phyloP scores from a whole-genome alignment of 1,284 basidiomycete genomes.

The Gymnopus androsaceus region DNA sequence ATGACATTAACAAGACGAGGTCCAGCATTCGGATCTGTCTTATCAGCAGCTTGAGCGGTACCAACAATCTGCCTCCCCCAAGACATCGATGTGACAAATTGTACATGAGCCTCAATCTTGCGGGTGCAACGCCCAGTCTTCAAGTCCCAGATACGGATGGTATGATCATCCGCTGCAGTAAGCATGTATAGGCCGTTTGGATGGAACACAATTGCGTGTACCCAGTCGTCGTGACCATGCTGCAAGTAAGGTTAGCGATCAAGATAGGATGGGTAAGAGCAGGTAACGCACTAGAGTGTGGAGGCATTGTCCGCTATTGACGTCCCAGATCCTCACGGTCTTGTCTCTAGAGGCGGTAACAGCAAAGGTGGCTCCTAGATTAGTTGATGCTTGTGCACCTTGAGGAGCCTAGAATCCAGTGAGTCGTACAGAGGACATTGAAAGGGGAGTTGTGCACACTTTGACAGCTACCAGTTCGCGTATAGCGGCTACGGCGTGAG shows the following conservation, averaged over 20 bases:
- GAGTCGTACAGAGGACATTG: not conserved
- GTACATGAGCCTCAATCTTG: constrained; percentile 70
- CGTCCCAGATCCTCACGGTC: constrained; percentile 74
- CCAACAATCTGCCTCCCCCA: constrained; percentile 60
- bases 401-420: constrained; percentile 14
- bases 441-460: constrained; percentile 22
- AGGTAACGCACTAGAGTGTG: constrained; percentile 55
- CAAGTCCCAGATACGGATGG: constrained; percentile 78
- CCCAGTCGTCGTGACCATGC: constrained; percentile 73
- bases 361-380: constrained; percentile 42
- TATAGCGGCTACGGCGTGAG: constrained; percentile 53
- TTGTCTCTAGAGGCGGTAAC: constrained; percentile 76
- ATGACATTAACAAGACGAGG: constrained; percentile 62
- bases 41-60: constrained; percentile 33
- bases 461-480: constrained; percentile 55
- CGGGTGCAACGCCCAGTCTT: constrained; percentile 65
- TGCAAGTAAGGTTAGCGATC: constrained; percentile 22
- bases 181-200: constrained; percentile 73
- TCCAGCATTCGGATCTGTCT: constrained; percentile 31
- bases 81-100: constrained; percentile 67
- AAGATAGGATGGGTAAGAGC: not conserved
- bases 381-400: constrained; percentile 35
- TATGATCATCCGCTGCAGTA: constrained; percentile 77
- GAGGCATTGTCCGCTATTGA: constrained; percentile 64
- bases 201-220: constrained; percentile 69